Conservation (phyloP, 2,329 filamentous ascomycete species). For the Penicillium sp. region DNA sequence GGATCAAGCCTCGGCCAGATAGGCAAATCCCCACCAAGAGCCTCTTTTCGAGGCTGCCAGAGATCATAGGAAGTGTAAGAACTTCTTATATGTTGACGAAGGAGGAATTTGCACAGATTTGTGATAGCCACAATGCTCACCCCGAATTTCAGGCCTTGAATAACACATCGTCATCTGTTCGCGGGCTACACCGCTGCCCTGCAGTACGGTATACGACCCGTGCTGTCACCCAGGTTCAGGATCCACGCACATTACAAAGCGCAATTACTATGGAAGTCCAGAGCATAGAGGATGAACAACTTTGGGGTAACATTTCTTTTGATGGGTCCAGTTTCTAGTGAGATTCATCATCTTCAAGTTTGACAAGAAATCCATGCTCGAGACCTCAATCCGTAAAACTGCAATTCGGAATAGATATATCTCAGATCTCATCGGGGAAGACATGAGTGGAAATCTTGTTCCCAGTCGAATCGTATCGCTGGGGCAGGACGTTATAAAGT, state of each 20-base stretch:
- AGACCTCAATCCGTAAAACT: not conserved
- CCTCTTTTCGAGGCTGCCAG: conserved; percentile 21
- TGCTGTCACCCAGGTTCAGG: conserved; percentile 7
- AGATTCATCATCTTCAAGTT: not conserved
- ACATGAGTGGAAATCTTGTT: conserved; percentile 36
- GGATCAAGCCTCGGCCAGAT: conserved; percentile 13
- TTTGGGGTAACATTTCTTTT: not conserved
- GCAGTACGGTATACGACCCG: conserved; percentile 20
- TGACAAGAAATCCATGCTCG: not conserved
- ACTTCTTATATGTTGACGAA: conserved; percentile 19
- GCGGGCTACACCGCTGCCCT: conserved; percentile 19
- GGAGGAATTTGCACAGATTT: conserved; percentile 3
- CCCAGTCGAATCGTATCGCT: conserved; percentile 34
- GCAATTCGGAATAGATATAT: not conserved
- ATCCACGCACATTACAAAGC: not conserved
- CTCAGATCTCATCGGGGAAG: conserved; percentile 14
- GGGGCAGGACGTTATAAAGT: conserved; percentile 32
- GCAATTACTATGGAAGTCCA: not conserved
- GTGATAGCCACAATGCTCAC: not conserved
- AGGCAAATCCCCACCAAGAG: conserved; percentile 18
- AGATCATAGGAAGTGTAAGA: conserved; percentile 22
- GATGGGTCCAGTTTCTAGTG: not conserved
- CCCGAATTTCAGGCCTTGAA: conserved; percentile 3
- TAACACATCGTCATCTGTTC: conserved; percentile 7
- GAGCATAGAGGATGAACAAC: not conserved